Conservation (phyloP, 2,329 filamentous ascomycete genomes). For the Sarocladium strictum region DNA sequence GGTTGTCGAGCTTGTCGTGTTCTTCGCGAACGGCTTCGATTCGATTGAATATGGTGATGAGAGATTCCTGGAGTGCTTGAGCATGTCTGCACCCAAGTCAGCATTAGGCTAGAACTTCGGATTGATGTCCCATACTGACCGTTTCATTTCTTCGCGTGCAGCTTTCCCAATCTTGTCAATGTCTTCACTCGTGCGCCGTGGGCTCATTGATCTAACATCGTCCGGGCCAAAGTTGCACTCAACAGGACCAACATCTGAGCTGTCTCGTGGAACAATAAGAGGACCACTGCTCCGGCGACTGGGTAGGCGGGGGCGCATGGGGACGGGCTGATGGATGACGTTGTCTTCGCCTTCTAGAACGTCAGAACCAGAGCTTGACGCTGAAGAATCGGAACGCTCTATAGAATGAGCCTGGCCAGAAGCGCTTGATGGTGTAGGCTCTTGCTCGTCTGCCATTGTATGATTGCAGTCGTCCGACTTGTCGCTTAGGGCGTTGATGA, state of each 20-base stretch:
- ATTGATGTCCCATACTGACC: too few species aligned
- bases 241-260: slow-evolving; percentile 63
- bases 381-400: slow-evolving; percentile 31
- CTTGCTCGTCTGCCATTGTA: slow-evolving; percentile 1
- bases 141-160: slow-evolving; percentile 61
- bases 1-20: slow-evolving; percentile 92
- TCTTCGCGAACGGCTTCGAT: slow-evolving; percentile 93
- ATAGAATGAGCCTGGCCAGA: slow-evolving; percentile 24
- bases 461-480: neutral
- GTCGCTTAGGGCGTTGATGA: neutral
- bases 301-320: slow-evolving; percentile 59
- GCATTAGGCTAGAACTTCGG: neutral
- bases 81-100: slow-evolving; percentile 60
- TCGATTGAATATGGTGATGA: slow-evolving; percentile 83
- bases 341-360: slow-evolving; percentile 30
- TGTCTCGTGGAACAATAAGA: slow-evolving; percentile 75
- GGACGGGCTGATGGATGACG: slow-evolving; percentile 44
- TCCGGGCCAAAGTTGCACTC: slow-evolving; percentile 75
- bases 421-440: neutral
- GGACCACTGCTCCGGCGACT: slow-evolving; percentile 76
- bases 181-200: slow-evolving; percentile 82
- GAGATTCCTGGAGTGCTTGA: slow-evolving; percentile 78
- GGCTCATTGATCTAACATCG: slow-evolving; percentile 92
- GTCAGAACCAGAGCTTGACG: slow-evolving; percentile 18
- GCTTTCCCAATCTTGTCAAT: slow-evolving; percentile 81